Evolutionary conservation across 345 rosid genomes (phyloP).

Genomic region (Eucalyptus regnans): DNA sequence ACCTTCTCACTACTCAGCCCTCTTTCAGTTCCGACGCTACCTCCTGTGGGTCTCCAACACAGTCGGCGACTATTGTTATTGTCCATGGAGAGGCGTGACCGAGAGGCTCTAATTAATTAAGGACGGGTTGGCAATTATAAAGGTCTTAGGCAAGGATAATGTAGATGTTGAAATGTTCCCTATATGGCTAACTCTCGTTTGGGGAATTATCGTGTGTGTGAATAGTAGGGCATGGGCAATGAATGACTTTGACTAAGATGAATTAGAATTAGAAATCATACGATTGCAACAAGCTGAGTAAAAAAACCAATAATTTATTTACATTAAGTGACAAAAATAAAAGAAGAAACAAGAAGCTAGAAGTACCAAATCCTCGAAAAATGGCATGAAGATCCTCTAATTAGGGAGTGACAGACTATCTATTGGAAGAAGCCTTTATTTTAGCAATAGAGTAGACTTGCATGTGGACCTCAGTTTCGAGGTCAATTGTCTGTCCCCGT

Average conservation of each 20-base stretch:
- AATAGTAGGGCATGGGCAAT: not conserved
- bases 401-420: not conserved
- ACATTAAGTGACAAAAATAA: not conserved
- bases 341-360: not conserved
- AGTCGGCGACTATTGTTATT: too few species aligned
- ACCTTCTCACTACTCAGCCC: too few species aligned
- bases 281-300: not conserved
- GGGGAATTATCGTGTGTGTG: not conserved
- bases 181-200: not conserved
- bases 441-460: not conserved
- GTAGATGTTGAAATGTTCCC: not conserved
- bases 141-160: not conserved
- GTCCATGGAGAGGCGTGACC: too few species aligned
- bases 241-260: not conserved
- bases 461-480: not conserved
- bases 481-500: not conserved
- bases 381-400: not conserved
- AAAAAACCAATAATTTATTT: too few species aligned
- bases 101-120: too few species aligned
- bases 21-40: too few species aligned
- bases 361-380: not conserved
- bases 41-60: too few species aligned
- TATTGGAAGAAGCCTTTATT: not conserved
- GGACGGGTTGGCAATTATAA: accelerated
- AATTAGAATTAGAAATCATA: not conserved